phyloP scores from a whole-genome alignment of 139 green algal genomes.

The Chlamydomonas schloesseri region DNA sequence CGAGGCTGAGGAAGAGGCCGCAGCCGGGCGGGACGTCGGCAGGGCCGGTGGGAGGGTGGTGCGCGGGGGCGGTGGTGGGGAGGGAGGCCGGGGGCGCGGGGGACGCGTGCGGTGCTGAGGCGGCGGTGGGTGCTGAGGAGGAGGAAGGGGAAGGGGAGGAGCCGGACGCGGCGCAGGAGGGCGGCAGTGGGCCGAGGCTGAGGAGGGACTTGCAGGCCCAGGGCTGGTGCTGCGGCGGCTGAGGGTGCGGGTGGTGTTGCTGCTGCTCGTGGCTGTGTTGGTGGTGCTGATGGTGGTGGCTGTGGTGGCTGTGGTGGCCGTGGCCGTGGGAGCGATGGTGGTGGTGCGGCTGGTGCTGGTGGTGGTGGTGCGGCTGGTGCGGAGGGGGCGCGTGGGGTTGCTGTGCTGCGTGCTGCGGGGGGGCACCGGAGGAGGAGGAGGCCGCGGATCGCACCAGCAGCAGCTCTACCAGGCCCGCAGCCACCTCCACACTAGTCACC shows the following conservation, averaged over 20 bases:
- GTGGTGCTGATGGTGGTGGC: neutral
- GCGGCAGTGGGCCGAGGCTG: neutral
- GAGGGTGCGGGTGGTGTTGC: neutral
- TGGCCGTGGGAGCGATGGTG: neutral
- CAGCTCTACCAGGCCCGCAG: slow-evolving; percentile 15
- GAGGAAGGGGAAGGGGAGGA: too few relatives aligned
- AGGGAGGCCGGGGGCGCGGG: neutral
- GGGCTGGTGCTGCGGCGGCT: neutral
- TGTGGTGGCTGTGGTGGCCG: neutral
- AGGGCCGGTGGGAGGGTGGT: slow-evolving; percentile 3
- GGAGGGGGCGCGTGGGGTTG: too few relatives aligned
- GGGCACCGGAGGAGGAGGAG: too few relatives aligned
- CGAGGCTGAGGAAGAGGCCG: slow-evolving; percentile 17
- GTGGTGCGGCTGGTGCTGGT: neutral
- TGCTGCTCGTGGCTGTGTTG: neutral
- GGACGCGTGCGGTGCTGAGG: neutral
- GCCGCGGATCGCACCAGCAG: slow-evolving; percentile 1
- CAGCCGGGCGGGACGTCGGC: slow-evolving; percentile 14
- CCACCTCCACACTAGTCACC: slow-evolving; percentile 36
- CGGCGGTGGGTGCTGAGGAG: neutral
- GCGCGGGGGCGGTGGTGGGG: neutral
- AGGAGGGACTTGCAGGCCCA: slow-evolving; percentile 24
- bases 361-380: too few relatives aligned
- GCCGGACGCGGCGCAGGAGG: too few relatives aligned
- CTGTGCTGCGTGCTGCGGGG: too few relatives aligned